Evolutionary conservation across 495 filamentous ascomycete genomes (phyloP), one percentile per base, ranked within the genome.

Genomic region (Chaetomium cochliodes): DNA sequence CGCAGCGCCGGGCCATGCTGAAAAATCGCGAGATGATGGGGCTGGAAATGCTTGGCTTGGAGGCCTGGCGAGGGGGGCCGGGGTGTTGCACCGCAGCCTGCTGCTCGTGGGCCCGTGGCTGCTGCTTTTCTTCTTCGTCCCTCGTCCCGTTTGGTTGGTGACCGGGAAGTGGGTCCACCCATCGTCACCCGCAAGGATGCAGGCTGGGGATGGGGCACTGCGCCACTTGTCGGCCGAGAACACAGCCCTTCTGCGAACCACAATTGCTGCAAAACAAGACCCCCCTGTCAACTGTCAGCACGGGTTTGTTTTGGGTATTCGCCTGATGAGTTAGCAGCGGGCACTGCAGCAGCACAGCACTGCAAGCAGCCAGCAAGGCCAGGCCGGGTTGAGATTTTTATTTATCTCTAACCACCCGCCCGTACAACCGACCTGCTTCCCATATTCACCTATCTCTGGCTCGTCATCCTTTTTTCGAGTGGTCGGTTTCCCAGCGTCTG

Each of bases 101-200:
- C 23, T 50, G 46, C 9, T 9, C 46, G 6, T n/a, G 46, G n/a
- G 22, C 20, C 46, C 46, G 8, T 11, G 20, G 26, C 49, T 52
- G 41, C 49, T 52, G 22, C 49, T 15, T 18, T 28, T 5, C 37
- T 16, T 20, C 16, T 20, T n/a, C n/a, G 1, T 15, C 12, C 25
- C 44, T 22, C 46, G 47, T 39, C 58, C 22, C 12, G 46, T 51
- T 60, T 51, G 44, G 58, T 28, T 51, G 30, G 2, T 13, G 28
- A 50, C 28, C 58, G 58, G 58, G 58, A 51, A 64, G 62, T 64
- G 63, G 63, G 46, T 46, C 62, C 16, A n/a, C 25, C 22, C 47
- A 30, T 41, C 58, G 44, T 62, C 54, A 51, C 54, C 26, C 30
- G 59, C 64, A 66, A 16, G 62, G 44, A 56, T 56, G 26, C 16